These are phyloP conservation scores for Epichloe amarillans DNA, from an alignment of 2,329 filamentous ascomycete species.

Conservation along the genomic window DNA sequence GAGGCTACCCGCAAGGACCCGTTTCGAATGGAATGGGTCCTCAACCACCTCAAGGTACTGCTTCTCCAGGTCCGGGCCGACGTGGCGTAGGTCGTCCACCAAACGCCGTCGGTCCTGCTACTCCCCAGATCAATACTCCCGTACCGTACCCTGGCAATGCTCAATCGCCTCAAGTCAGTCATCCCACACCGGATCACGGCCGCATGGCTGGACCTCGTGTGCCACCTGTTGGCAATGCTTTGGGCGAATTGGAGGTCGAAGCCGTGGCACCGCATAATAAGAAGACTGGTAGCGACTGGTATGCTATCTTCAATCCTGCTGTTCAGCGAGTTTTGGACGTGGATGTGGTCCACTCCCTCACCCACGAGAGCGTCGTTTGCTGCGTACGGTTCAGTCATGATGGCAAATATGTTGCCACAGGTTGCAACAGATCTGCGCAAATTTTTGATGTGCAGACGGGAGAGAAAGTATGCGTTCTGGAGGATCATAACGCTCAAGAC, in stretches of 20 bases:
- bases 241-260: conserved; percentile 80
- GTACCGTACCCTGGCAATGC: conserved; percentile 73
- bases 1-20: conserved; percentile 48
- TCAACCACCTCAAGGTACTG: conserved; percentile 71
- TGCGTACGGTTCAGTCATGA: conserved; percentile 95
- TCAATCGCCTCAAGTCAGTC: conserved; percentile 75
- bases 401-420: conserved; percentile 89
- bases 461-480: conserved; percentile 75
- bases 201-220: conserved; percentile 38
- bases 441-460: conserved; percentile 90
- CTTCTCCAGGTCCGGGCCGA: conserved; percentile 75
- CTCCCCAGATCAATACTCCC: conserved; percentile 81
- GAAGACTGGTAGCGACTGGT: conserved; percentile 85
- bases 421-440: conserved; percentile 97
- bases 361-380: conserved; percentile 93
- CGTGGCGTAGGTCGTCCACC: conserved; percentile 55
- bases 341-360: conserved; percentile 82
- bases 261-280: conserved; percentile 76
- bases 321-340: conserved; percentile 85
- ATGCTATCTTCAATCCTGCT: conserved; percentile 88
- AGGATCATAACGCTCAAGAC: conserved; percentile 69
- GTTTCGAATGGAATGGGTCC: conserved; percentile 60
- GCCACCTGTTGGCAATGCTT: conserved; percentile 43
- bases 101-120: conserved; percentile 56
- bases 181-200: conserved; percentile 61